Percentiles rank a stretch among this genome's conserved stretches.
phyloP scores from a whole-genome alignment of 345 rosid genomes.

The Citrus hindsii region DNA sequence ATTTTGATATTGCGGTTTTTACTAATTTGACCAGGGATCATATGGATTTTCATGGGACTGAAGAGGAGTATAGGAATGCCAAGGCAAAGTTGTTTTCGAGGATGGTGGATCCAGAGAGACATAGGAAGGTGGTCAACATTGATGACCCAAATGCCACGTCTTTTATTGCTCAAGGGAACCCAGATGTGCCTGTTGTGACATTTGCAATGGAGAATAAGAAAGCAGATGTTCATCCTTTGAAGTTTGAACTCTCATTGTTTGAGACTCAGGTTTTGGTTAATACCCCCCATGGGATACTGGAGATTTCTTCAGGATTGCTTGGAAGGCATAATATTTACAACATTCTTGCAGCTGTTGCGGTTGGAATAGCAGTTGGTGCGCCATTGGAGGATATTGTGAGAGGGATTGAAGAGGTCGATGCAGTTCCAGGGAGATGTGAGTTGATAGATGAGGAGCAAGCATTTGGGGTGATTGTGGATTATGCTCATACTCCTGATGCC shows the following conservation, averaged over 20 bases:
- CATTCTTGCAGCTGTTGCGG: constrained; percentile 87
- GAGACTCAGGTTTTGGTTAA: constrained; percentile 91
- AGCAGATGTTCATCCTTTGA: constrained; percentile 84
- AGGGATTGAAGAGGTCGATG: constrained; percentile 93
- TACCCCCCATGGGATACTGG: constrained; percentile 82
- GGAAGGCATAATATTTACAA: constrained; percentile 86
- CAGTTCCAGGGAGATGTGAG: constrained; percentile 94
- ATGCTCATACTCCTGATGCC: constrained; percentile 78
- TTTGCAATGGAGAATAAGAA: constrained; percentile 84
- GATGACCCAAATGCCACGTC: constrained; percentile 81
- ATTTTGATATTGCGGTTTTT: constrained; percentile 88
- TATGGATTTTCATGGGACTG: constrained; percentile 58
- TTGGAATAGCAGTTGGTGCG: constrained; percentile 94
- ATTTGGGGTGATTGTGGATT: constrained; percentile 88
- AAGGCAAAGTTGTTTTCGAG: constrained; percentile 77
- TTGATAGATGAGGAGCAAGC: constrained; percentile 94
- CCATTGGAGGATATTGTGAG: constrained; percentile 92
- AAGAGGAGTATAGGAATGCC: constrained; percentile 78
- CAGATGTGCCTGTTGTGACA: constrained; percentile 78
- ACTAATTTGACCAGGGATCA: constrained; percentile 61
- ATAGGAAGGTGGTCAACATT: constrained; percentile 83
- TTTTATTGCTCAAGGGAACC: constrained; percentile 66
- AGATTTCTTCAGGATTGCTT: constrained; percentile 88
- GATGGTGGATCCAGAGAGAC: constrained; percentile 92
- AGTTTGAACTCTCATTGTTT: constrained; percentile 85